Percentiles rank a stretch among this genome's conserved stretches.
These are phyloP conservation scores for Penicillium salamii DNA, from an alignment of 495 filamentous ascomycete genomes.

Conservation along the genomic window DNA sequence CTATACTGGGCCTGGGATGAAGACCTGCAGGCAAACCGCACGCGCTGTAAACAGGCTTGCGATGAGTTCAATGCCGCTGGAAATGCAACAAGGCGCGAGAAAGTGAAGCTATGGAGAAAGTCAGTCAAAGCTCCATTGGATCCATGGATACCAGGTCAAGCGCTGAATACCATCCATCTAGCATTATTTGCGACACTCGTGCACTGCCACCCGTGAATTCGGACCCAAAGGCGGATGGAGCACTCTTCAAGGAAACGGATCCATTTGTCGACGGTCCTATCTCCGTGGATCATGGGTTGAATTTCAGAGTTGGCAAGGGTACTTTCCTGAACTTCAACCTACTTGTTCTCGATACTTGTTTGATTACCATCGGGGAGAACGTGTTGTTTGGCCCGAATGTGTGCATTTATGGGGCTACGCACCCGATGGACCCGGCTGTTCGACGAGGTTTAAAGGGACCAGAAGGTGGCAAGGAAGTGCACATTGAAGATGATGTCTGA, in stretches of 20 bases:
- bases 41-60: slow-evolving; percentile 56
- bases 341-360: slow-evolving; percentile 72
- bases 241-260: slow-evolving; percentile 52
- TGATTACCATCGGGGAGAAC: slow-evolving; percentile 71
- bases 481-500: slow-evolving; percentile 82
- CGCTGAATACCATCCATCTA: slow-evolving; percentile 19
- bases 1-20: slow-evolving; percentile 51
- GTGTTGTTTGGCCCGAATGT: slow-evolving; percentile 76
- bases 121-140: slow-evolving; percentile 34
- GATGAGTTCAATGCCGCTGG: slow-evolving; percentile 58
- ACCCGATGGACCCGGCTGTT: slow-evolving; percentile 54
- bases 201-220: slow-evolving; percentile 55
- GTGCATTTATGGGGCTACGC: slow-evolving; percentile 62
- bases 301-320: slow-evolving; percentile 60
- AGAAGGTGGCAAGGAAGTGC: slow-evolving; percentile 63
- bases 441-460: slow-evolving; percentile 69
- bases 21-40: slow-evolving; percentile 52
- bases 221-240: slow-evolving; percentile 55
- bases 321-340: slow-evolving; percentile 74
- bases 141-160: not conserved
- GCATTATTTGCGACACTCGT: slow-evolving; percentile 55
- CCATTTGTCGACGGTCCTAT: slow-evolving; percentile 68
- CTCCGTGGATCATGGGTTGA: slow-evolving; percentile 70
- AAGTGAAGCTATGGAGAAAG: slow-evolving; percentile 69
- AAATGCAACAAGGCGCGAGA: slow-evolving; percentile 48